A percentile compares a stretch with the other conserved stretches of the same genome.
These are phyloP conservation scores for Geotrichum reessii DNA, from an alignment of 1,139 yeast species.

Conservation along the genomic window DNA sequence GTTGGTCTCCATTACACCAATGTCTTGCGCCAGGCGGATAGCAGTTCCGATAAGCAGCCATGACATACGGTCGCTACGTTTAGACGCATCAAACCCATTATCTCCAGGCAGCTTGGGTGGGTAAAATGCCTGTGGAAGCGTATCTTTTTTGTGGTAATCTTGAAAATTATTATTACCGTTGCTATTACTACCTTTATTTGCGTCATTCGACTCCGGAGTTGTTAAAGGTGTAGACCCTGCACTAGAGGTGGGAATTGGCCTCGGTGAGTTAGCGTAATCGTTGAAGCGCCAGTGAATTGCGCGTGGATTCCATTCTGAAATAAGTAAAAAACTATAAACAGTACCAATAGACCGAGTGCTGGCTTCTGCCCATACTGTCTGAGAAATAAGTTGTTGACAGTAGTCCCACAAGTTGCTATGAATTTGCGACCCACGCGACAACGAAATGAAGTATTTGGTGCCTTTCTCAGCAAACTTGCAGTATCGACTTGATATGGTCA, in stretches of 20 bases:
- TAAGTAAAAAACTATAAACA: constrained; percentile 72
- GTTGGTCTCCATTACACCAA: constrained; percentile 71
- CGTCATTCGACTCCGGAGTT: not conserved
- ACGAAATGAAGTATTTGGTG: constrained; percentile 17
- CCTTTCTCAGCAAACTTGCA: constrained; percentile 24
- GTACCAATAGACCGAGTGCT: constrained; percentile 84
- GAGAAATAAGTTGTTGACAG: constrained; percentile 75
- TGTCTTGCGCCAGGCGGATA: constrained; percentile 78
- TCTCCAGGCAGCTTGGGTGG: constrained; percentile 34
- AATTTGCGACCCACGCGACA: constrained; percentile 20
- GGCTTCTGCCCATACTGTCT: constrained; percentile 93
- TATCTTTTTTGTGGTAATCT: constrained; percentile 8
- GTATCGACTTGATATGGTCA: constrained; percentile 75
- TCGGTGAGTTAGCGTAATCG: constrained; percentile 70
- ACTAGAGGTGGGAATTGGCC: constrained; percentile 14
- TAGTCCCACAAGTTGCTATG: constrained; percentile 81
- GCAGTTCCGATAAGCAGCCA: constrained; percentile 92
- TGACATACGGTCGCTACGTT: constrained; percentile 83
- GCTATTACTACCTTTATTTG: not conserved
- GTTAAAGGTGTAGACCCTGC: constrained; percentile 6
- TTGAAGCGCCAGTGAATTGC: constrained; percentile 88
- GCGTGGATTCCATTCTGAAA: constrained; percentile 93
- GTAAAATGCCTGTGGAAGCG: constrained; percentile 12
- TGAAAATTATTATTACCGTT: not conserved
- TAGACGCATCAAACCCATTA: constrained; percentile 78